Evolutionary conservation across 2,329 filamentous ascomycete genomes (phyloP), one percentile per base, ranked within the genome.

Genomic region (Myriosclerotinia curreyana): DNA sequence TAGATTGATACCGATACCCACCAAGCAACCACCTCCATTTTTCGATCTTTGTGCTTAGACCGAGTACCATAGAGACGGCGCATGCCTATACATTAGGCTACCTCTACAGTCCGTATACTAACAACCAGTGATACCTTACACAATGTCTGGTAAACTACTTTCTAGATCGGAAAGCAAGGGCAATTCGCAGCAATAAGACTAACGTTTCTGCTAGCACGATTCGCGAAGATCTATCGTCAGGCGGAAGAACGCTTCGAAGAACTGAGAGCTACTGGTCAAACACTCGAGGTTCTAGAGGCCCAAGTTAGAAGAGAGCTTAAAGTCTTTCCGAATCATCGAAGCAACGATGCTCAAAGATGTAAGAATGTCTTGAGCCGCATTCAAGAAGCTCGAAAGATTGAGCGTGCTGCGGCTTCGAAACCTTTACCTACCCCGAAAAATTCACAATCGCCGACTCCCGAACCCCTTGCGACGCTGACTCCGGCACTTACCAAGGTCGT

Each of bases 61-160:
- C 11, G 14, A 6, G 5, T 6, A 22, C 1, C 1, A 9, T 22
- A n/a, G 28, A n/a, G 28, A 22, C 0, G 8, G 17, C 6, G 11
- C 15, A 22, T 56, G 1, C 20, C 3, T 56, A 22, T 34, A 44
- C 3, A 46, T 17, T 12, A 46, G 17, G 15, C 15, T 17, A 15
- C 5, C n/a, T 17, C 12, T 11, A 56, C 40, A 34, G 12, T 14
- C 34, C 12, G 34, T 22, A 12, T 31, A 22, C 42, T 31, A 20
- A 56, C 3, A 6, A 17, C n/a, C 11, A 56, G 17, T 34, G 28
- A 17, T 22, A 46, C 20, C 17, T 20, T 34, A 31, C 54, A 56
- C 11, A 22, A 56, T 56, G 54, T n/a, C 40, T 56, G 40, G 54
- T 34, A 56, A 56, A 34, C 17, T 17, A 46, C 11, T 15, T 46